Evolutionary conservation across 306 rosid species (phyloP), one percentile per base, ranked within the genome.

Genomic region (Cicer cuneatum): DNA sequence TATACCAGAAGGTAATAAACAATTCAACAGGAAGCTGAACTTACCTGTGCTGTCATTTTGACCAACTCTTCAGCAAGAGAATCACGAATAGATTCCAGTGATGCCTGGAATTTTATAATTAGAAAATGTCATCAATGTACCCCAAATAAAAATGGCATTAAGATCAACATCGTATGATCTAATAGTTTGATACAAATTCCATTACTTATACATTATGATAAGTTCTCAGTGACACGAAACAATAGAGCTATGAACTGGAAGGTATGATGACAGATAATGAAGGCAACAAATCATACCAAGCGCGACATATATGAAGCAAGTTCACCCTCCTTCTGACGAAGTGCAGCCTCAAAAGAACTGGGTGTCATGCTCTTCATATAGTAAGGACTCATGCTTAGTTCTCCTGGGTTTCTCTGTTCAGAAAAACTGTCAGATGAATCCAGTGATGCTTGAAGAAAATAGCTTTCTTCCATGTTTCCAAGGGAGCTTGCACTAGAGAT

Each of bases 291-390:
- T 47, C 91, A 47, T 84, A 94, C 99, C 99, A 92, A 53, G 81
- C 98, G 99, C 59, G 97, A 92, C 90, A 90, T 83, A 85, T 95
- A 95, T 18, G 98, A 95, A 78, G 98, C 90, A 84, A 95, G 98
- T 86, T 95, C 99, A 40, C 99, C 99, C 88, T 92, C 99, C 87
- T 95, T 95, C 79, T 95, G 98, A 73, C 99, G 97, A 81, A 95
- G 92, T 48, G 98, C 92, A 67, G 98, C 91, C 88, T 89, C 99
- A 76, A 92, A 95, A 76, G 99, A 71, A 84, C 93, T 90, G 71
- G 96, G 85, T 11, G 97, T 89, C 97, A 92, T 90, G 88, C 96
- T 95, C 86, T 89, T 95, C 90, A 95, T 84, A 80, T 90, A 90
- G 88, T 89, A 95, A n/a, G 96, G 93, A 74, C 87, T 86, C 93